A percentile compares a stretch with the other conserved stretches of the same genome.
phyloP scores from a whole-genome alignment of 371 early-diverging fungal species.

The Polyrhizophydium stewartii region DNA sequence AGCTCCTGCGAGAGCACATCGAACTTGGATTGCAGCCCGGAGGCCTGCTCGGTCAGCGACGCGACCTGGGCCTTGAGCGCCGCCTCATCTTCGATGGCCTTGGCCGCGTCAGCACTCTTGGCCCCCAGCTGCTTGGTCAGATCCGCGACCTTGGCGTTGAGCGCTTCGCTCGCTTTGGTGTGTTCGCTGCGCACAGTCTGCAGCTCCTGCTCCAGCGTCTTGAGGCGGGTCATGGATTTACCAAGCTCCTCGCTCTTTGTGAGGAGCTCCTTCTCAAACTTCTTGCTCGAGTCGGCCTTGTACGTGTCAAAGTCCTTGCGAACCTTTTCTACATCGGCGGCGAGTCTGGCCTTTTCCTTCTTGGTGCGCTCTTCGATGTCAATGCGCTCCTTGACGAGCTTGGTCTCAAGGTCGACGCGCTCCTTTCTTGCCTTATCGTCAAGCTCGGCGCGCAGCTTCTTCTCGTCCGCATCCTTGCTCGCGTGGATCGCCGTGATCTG shows the following conservation, averaged over 20 bases:
- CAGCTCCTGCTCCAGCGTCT: constrained; percentile 21
- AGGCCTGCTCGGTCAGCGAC: constrained; percentile 23
- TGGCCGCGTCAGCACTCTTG: constrained; percentile 6
- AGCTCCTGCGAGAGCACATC: constrained; percentile 31
- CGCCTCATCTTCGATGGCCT: neutral
- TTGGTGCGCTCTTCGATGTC: constrained; percentile 13
- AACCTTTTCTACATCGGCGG: constrained; percentile 21
- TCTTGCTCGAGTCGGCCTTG: constrained; percentile 15
- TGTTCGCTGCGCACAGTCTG: constrained; percentile 12
- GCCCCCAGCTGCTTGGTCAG: constrained; percentile 3
- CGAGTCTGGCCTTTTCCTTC: constrained; percentile 18
- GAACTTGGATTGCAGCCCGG: constrained; percentile 21
- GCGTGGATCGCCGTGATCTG: constrained; percentile 7
- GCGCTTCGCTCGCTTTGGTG: constrained; percentile 15
- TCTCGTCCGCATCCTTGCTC: constrained; percentile 4
- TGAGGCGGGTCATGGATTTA: constrained; percentile 9
- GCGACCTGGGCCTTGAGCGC: constrained; percentile 9
- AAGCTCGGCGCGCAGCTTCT: constrained; percentile 8
- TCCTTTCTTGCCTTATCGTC: constrained; percentile 4
- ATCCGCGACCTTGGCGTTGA: constrained; percentile 11
- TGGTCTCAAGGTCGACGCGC: neutral
- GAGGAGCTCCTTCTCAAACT: constrained; percentile 19
- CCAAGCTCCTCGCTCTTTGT: constrained; percentile 21
- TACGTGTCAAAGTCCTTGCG: constrained; percentile 23
- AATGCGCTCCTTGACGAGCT: constrained; percentile 7